Evolutionary conservation across 352 stramenopile species (phyloP), one percentile per base, ranked within the genome.

Genomic region (Globisporangium camurandrum): DNA sequence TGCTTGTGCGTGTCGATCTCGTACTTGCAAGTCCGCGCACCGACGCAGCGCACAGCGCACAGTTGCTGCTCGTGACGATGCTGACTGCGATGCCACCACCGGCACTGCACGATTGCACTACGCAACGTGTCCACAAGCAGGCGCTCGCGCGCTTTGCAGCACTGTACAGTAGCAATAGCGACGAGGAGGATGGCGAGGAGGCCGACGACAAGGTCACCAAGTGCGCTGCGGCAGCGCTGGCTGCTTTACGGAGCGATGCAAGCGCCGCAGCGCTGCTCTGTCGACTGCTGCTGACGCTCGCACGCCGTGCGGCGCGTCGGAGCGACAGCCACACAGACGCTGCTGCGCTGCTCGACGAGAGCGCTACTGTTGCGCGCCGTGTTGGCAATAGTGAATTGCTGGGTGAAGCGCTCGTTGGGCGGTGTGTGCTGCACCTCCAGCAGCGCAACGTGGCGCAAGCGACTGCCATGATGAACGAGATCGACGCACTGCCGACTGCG

Each of bases 401-500:
- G 51, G 68, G 66, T 44, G 61, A 72, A n/a, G 51, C 69, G 24
- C 64, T 87, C 11, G 60, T 84, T 9, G 72, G 68, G 7, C 57
- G 81, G 24, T 87, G 72, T 22, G 68, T 87, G 31, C 58, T 87
- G 8, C 55, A 75, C 19, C 62, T 87, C n/a, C 72, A 67, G 45
- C 52, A 69, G 24, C 59, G 62, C 5, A 66, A 76, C 38, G 46
- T 66, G 14, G 52, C 37, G 0, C 41, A 66, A 22, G 75, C 75
- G 3, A 38, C 48, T 2, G 30, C 62, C 39, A 38, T 76, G 23
- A 71, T 84, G 54, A 36, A 60, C 23, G 64, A 77, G 38, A 72
- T 85, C 16, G 67, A 81, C 34, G 26, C 58, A 3, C 47, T 84
- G 20, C 53, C 63, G 4, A 51, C 61, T 28, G 56, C 59, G 24